phyloP scores from a whole-genome alignment of 2,329 filamentous ascomycete genomes.

The Aspergillus sp. region DNA sequence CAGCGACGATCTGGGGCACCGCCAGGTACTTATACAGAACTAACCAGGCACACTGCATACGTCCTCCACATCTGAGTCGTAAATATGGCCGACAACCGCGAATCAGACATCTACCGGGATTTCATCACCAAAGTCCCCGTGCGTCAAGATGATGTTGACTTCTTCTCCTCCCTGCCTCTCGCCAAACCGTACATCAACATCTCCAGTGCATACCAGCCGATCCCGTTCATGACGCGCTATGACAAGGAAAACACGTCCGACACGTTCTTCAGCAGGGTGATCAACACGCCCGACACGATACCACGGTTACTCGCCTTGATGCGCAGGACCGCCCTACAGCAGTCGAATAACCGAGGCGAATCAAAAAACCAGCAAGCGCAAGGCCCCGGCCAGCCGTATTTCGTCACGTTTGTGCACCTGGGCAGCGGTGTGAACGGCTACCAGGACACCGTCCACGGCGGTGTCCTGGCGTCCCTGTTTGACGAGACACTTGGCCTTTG shows the following conservation, averaged over 20 bases:
- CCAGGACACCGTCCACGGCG: constrained; percentile 9
- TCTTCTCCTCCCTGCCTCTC: constrained; percentile 3
- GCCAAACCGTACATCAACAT: constrained; percentile 3
- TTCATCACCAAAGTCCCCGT: neutral
- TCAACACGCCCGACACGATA: constrained; percentile 11
- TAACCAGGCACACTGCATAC: too few species aligned
- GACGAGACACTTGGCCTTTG: constrained; percentile 11
- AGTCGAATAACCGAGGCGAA: neutral
- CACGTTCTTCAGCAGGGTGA: constrained; percentile 10
- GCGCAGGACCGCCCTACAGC: constrained; percentile 2
- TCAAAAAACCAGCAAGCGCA: neutral
- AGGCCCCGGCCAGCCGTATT: constrained; percentile 4
- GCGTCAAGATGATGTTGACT: constrained; percentile 2
- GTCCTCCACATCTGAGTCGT: too few species aligned
- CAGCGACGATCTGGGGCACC: too few species aligned
- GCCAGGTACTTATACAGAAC: too few species aligned
- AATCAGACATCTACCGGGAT: neutral
- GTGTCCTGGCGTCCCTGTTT: constrained; percentile 11
- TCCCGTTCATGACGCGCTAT: constrained; percentile 8
- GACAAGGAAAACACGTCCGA: constrained; percentile 7
- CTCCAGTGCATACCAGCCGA: constrained; percentile 1
- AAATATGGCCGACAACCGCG: too few species aligned
- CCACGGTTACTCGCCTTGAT: constrained; percentile 9
- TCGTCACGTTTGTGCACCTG: constrained; percentile 8
- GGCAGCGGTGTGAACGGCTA: constrained; percentile 8